phyloP scores from a whole-genome alignment of 2,329 filamentous ascomycete genomes.

The Colletotrichum phormii region DNA sequence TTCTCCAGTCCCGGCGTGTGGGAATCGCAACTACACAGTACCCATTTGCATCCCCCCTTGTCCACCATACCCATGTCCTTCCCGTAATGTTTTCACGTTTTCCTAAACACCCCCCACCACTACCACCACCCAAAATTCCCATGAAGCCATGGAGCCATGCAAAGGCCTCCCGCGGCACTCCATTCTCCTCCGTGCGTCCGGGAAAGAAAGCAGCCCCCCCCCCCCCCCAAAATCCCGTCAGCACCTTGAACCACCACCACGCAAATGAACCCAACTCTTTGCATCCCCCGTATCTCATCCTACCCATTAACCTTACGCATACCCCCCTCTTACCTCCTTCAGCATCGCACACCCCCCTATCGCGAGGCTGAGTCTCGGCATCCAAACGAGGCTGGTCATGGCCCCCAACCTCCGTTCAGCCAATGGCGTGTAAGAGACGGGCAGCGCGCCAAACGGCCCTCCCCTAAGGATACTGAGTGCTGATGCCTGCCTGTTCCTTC shows the following conservation, averaged over 20 bases:
- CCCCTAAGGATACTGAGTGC: not conserved
- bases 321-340: not conserved
- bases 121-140: not conserved
- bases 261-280: not conserved
- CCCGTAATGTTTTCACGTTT: not conserved
- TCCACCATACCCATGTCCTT: not conserved
- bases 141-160: not conserved
- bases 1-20: not conserved
- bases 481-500: not conserved
- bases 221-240: not conserved
- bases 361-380: not conserved
- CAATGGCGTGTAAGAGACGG: constrained; percentile 35
- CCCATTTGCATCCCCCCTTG: not conserved
- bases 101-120: no score
- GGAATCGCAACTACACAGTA: not conserved
- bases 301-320: not conserved
- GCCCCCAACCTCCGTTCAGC: constrained; percentile 11
- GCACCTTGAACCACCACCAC: constrained; percentile 7
- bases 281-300: not conserved
- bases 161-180: constrained; percentile 2
- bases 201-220: not conserved
- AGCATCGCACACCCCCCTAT: not conserved
- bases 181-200: not conserved
- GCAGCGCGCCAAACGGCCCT: not conserved
- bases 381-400: constrained; percentile 10